A percentile compares a stretch with the other conserved stretches of the same genome.
Conservation (phyloP, 768 basidiomycete genomes). For the Collybia nuda region DNA sequence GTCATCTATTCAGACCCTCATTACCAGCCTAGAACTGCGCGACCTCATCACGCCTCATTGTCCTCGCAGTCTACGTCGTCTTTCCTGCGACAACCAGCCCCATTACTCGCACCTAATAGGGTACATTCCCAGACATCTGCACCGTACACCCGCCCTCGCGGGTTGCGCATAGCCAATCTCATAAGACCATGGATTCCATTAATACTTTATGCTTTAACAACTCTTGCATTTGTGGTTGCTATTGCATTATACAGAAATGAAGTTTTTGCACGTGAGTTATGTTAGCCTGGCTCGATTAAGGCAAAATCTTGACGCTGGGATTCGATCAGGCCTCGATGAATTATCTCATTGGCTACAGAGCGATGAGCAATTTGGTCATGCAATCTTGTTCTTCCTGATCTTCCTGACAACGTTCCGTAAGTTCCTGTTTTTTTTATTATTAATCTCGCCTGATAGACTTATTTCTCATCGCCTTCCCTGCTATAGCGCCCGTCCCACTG, state of each 20-base stretch:
- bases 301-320: not conserved
- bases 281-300: not conserved
- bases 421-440: conserved; percentile 25
- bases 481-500: conserved; percentile 80
- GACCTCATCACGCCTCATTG: conserved; percentile 6
- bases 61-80: conserved; percentile 13
- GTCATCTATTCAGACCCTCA: conserved; percentile 3
- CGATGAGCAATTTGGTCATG: conserved; percentile 72
- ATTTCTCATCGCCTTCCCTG: conserved; percentile 2
- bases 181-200: conserved; percentile 77
- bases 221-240: conserved; percentile 74
- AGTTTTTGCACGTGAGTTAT: conserved; percentile 72
- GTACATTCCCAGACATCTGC: conserved; percentile 16
- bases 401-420: conserved; percentile 87
- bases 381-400: conserved; percentile 78
- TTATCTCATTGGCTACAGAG: conserved; percentile 76
- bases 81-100: conserved; percentile 16
- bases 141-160: conserved; percentile 43
- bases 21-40: conserved; percentile 6
- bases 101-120: conserved; percentile 15
- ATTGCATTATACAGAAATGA: conserved; percentile 82
- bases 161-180: conserved; percentile 55
- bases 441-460: not conserved
- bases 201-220: conserved; percentile 75
- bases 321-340: conserved; percentile 68